Evolutionary conservation across 805 yeast species (phyloP), one percentile per base, ranked within the genome.

Genomic region (Cyberlindnera bimundalis): DNA sequence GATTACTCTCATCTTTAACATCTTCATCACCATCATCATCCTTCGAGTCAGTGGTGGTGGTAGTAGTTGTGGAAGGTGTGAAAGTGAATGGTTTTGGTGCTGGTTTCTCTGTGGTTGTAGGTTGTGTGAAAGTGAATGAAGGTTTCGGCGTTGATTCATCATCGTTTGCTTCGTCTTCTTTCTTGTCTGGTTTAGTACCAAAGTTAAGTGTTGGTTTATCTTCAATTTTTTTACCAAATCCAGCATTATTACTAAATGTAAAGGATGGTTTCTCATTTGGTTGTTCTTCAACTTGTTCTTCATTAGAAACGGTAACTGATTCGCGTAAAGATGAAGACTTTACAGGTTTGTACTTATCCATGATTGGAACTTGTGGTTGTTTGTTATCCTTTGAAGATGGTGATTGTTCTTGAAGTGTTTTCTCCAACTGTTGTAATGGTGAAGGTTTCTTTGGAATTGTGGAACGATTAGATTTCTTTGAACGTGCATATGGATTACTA

Each of bases 401-500:
- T 5, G 44, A 17, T 20, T 36, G 37, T 9, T 18, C 30, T 12
- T 40, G 37, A 10, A 57, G 30, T 2, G 52, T 38, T 40, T 53
- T 40, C 37, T 57, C 60, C 14, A 57, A 33, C 33, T 49, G 44
- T 24, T 52, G 53, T 28, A 56, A 25, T 6, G 52, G 48, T 2
- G 51, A 37, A 25, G 43, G 49, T 37, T 47, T 49, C 33, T 38
- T 45, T 8, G 40, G 5, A 5, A 32, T 12, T 6, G 19, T 11
- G n/a, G 38, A 17, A 11, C 31, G 23, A 5, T 33, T 2, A 29
- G 37, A 5, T 34, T 23, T 51, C 40, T 25, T 47, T 49, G 24
- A 23, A 6, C 42, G 35, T 10, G 48, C 65, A 47, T 71, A 72
- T 9, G 78, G 78, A 46, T 73, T 72, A 12, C 70, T 47, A 34